phyloP scores from a whole-genome alignment of 805 yeast genomes.

The Pichia eremophila region DNA sequence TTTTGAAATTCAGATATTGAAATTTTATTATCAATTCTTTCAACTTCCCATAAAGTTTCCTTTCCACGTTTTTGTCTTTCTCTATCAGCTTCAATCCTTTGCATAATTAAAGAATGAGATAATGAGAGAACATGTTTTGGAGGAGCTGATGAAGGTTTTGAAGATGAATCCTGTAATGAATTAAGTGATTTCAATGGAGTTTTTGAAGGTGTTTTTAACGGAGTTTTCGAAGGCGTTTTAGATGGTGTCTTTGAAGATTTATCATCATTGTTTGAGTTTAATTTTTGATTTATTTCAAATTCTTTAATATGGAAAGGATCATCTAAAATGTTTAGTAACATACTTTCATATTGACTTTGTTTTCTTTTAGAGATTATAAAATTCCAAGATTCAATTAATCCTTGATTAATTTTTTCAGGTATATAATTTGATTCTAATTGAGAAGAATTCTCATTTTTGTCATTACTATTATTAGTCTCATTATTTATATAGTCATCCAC shows the following conservation, averaged over 20 bases:
- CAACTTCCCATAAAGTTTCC: constrained; percentile 70
- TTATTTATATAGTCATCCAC: constrained; percentile 9
- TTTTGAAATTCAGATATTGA: constrained; percentile 26
- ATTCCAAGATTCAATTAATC: constrained; percentile 34
- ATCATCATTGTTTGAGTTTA: background rate
- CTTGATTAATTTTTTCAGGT: constrained; percentile 7
- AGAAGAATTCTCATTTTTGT: background rate
- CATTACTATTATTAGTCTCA: background rate
- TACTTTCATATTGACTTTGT: constrained; percentile 44
- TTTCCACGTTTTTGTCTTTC: constrained; percentile 82
- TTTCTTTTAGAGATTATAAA: constrained; percentile 36
- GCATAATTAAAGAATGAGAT: constrained; percentile 44
- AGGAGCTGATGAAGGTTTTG: background rate
- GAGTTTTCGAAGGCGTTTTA: background rate
- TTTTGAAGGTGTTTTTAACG: background rate
- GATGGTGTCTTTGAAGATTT: background rate
- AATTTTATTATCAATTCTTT: constrained; percentile 27
- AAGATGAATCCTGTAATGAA: background rate
- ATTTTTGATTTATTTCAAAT: background rate
- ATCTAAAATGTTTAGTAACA: constrained; percentile 29
- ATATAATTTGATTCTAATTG: constrained; percentile 4
- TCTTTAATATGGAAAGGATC: constrained; percentile 7
- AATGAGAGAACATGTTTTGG: constrained; percentile 7
- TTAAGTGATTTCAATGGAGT: background rate
- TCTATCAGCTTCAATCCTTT: constrained; percentile 86